These are phyloP conservation scores for Yamadazyma sp. DNA, from an alignment of 805 yeast species.

Conservation along the genomic window DNA sequence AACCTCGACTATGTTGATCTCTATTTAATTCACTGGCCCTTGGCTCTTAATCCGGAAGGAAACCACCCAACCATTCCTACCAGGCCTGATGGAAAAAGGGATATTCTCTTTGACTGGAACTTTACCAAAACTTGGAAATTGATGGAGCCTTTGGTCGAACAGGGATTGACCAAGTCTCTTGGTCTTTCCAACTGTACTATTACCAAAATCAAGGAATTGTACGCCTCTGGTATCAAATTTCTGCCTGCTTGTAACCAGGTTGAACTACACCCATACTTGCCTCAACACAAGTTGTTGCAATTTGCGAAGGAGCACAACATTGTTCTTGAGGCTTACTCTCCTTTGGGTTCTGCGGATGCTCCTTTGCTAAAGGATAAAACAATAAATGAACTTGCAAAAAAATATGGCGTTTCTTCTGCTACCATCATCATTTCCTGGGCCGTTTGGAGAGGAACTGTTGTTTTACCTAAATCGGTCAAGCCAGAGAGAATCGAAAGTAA, in stretches of 20 bases:
- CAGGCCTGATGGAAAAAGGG: constrained; percentile 36
- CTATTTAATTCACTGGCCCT: constrained; percentile 82
- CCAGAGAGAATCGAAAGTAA: constrained; percentile 34
- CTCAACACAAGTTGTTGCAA: constrained; percentile 54
- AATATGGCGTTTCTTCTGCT: constrained; percentile 45
- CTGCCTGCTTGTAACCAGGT: constrained; percentile 73
- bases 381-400: constrained; percentile 45
- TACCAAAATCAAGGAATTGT: constrained; percentile 42
- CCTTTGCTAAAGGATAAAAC: constrained; percentile 50
- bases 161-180: constrained; percentile 60
- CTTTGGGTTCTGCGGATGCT: constrained; percentile 62
- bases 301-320: constrained; percentile 33
- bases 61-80: constrained; percentile 33
- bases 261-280: constrained; percentile 56
- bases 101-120: constrained; percentile 31
- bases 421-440: constrained; percentile 63
- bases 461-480: constrained; percentile 39
- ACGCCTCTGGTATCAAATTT: constrained; percentile 48
- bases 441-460: constrained; percentile 55
- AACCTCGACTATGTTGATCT: constrained; percentile 77
- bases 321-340: constrained; percentile 69
- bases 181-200: constrained; percentile 77
- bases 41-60: constrained; percentile 41
- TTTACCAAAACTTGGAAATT: constrained; percentile 53
- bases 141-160: constrained; percentile 57